Evolutionary conservation across 495 filamentous ascomycete genomes (phyloP).

Genomic region (Penicillium parvum): DNA sequence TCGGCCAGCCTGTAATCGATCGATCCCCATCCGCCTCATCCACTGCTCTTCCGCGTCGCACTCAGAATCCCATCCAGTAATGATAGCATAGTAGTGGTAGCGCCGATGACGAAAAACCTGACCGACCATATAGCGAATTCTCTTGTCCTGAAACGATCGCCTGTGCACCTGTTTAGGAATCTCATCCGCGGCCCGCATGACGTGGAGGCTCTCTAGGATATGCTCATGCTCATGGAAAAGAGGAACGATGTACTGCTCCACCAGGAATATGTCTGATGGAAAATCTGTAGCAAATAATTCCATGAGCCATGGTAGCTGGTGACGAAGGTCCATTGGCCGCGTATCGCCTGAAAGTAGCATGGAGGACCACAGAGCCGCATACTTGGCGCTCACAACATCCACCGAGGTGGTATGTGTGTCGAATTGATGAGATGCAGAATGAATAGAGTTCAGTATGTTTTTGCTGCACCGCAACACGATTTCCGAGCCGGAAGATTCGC

Average conservation of each 20-base stretch:
- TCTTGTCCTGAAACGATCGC: slow-evolving; percentile 31
- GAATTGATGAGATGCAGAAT: slow-evolving; percentile 31
- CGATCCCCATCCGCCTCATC: slow-evolving; percentile 61
- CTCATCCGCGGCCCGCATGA: slow-evolving; percentile 57
- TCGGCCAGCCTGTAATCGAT: slow-evolving; percentile 56
- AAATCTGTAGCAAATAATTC: slow-evolving; percentile 61
- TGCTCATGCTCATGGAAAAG: slow-evolving; percentile 47
- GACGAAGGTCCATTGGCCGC: slow-evolving; percentile 50
- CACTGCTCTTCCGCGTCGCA: slow-evolving; percentile 48
- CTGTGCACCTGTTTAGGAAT: slow-evolving; percentile 52
- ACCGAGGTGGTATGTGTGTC: slow-evolving; percentile 23
- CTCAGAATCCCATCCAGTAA: slow-evolving; percentile 79
- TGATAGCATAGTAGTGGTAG: slow-evolving; percentile 74
- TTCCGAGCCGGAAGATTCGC: slow-evolving; percentile 53
- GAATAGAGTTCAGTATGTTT: slow-evolving; percentile 68
- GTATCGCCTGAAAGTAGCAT: slow-evolving; percentile 53
- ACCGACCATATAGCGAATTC: slow-evolving; percentile 70
- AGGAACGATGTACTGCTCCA: slow-evolving; percentile 62
- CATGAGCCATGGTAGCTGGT: slow-evolving; percentile 63
- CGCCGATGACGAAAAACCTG: slow-evolving; percentile 79
- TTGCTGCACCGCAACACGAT: slow-evolving; percentile 72
- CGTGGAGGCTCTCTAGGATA: slow-evolving; percentile 50
- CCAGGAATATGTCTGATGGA: slow-evolving; percentile 57
- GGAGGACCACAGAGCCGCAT: slow-evolving; percentile 74
- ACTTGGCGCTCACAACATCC: slow-evolving; percentile 64